Evolutionary conservation across 2,329 filamentous ascomycete species (phyloP), one percentile per base, ranked within the genome.

Genomic region (Colletotrichum abscissum): DNA sequence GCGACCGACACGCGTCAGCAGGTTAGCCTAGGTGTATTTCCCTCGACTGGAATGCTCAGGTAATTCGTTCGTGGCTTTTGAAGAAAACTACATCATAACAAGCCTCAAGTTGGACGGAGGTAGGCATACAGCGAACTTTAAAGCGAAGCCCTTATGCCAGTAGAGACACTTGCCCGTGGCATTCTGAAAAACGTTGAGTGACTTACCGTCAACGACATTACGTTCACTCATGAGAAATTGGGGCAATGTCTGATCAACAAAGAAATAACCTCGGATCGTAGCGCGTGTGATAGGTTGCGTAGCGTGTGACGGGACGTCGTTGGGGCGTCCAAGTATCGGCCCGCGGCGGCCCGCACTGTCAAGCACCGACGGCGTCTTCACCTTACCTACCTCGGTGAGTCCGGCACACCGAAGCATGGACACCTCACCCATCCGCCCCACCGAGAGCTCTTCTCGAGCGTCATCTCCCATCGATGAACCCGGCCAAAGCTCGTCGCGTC

Each of bases 341-440:
- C 63, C 30, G 58, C 11, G 33, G 33, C 42, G 30, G 66, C 14
- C 42, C 33, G 66, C 30, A 26, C 69, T 66, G 66, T 60, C 38
- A 38, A 56, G 0, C 5, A 2, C 30, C 16, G 49, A 9, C 49
- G 7, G 22, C 30, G 38, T 19, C 38, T 8, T 9, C 22, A 49
- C 8, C 22, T 65, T 16, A 22, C 24, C 33, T 16, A 22, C 24
- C 33, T 65, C 63, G 63, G 52, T 46, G 52, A 65, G 33, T 3
- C 5, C 30, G 19, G 16, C 8, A 26, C 33, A 30, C 46, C 42
- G 42, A 49, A 5, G 7, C 6, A n/a, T 16, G 3, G 19, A 19
- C 42, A n/a, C 8, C 19, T 19, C 42, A n/a, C 52, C 28, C 5
- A 28, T 8, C 33, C 2, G 52, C 63, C 63, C 63, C 63, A 65